These are phyloP conservation scores for Zoysia japonica DNA, from an alignment of 176 grass and related monocot species.

Conservation along the genomic window DNA sequence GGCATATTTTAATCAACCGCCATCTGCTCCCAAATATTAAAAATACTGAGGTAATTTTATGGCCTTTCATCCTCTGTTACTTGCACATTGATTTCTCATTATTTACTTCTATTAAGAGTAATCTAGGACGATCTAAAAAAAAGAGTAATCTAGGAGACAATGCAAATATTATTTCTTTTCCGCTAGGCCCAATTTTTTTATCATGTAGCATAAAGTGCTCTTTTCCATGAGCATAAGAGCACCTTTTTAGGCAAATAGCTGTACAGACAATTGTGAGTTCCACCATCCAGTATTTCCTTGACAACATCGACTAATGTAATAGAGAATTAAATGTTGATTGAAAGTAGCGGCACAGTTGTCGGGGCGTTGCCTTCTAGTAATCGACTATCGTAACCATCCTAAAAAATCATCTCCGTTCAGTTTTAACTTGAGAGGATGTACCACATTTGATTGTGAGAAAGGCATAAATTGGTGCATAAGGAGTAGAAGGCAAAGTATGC, in stretches of 20 bases:
- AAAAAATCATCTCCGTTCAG: not conserved
- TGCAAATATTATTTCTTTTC: not conserved
- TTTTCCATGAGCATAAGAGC: not conserved
- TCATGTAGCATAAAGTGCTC: not conserved
- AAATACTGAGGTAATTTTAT: conserved; percentile 81
- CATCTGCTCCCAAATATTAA: conserved; percentile 83
- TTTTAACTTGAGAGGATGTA: not conserved
- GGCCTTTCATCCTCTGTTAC: not conserved
- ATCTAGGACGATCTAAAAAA: not conserved
- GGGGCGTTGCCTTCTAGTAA: not conserved
- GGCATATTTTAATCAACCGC: conserved; percentile 89
- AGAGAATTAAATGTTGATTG: conserved; percentile 3
- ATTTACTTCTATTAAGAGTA: conserved; percentile 7
- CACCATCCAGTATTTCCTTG: not conserved
- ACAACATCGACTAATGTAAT: not conserved
- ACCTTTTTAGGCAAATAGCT: not conserved
- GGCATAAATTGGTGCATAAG: not conserved
- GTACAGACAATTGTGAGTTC: not conserved
- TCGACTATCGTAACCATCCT: not conserved
- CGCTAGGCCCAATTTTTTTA: not conserved
- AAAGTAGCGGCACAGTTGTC: not conserved
- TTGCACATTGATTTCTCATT: conserved; percentile 20
- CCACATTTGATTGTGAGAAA: not conserved
- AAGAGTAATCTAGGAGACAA: conserved; percentile 1
- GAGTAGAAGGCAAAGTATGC: not conserved